Base-by-base conservation (phyloP, 306 rosid species). In the Glycine soja region DNA sequence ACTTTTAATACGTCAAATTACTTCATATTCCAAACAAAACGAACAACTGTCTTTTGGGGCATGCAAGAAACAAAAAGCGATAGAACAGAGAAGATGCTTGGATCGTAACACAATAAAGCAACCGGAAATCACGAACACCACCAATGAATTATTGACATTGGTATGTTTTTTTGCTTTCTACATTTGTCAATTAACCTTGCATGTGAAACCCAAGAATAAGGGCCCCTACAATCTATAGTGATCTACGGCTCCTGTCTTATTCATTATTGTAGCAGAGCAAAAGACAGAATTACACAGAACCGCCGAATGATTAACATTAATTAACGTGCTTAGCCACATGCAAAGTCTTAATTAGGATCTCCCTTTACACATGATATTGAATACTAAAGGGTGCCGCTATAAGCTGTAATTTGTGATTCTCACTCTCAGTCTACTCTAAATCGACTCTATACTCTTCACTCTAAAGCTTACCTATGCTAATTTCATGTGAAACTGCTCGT, bases 71-170 rank as follows among this genome's bases (percentile, higher is more conserved):
- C 13, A 72, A 62, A 42, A 71, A 2, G 51, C 12, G 40, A 77
- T 2, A 32, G 36, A 15, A 5, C 24, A 70, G 59, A 70, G 59
- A 70, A 38, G 48, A 32, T 30, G 19, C 24, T 56, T 56, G 1
- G 62, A 51, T 38, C 6, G 10, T 38, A 36, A 53, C 47, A 50
- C 7, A 19, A 77, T 42, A 74, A 77, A 77, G 81, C n/a, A 64
- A 81, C 76, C 62, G 80, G 16, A 54, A 74, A 74, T 74, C 75
- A 74, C 62, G 80, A 81, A 74, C 68, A 65, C 13, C 53, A 34
- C 38, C 51, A 11, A 11, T 34, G 70, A 71, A 50, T 80, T 80
- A 72, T 80, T 63, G 79, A 11, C 36, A 64, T 36, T 71, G 64
- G 30, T 51, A 70, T 11, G 42, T 72, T 11, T 42, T 42, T 56